Evolutionary conservation across 257 asterid genomes (phyloP).

Genomic region (Cinchona pubescens): DNA sequence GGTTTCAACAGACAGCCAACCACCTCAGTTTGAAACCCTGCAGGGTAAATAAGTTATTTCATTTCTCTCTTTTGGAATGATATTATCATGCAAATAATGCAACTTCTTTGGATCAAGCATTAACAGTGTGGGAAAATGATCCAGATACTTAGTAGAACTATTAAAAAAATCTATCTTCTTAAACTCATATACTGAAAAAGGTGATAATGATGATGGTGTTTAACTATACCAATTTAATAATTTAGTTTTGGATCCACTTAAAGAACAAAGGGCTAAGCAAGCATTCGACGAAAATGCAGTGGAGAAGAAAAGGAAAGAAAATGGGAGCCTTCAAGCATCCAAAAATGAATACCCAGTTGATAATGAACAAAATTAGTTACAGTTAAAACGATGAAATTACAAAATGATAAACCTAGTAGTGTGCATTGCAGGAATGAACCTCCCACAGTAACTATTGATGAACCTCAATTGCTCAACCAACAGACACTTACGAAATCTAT

Average conservation of each 20-base stretch:
- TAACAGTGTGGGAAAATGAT: background rate
- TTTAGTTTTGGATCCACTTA: background rate
- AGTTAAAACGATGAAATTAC: constrained; percentile 3
- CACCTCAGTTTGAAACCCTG: constrained; percentile 7
- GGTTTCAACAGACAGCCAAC: background rate
- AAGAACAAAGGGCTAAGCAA: background rate
- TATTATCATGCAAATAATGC: background rate
- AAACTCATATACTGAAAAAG: background rate
- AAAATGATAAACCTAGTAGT: background rate
- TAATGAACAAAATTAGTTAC: background rate
- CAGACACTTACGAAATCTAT: background rate
- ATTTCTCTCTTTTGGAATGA: background rate
- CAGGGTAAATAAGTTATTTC: background rate
- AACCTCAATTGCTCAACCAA: background rate
- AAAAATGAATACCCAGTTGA: background rate
- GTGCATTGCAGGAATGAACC: background rate
- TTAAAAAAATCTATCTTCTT: background rate
- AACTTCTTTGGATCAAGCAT: background rate
- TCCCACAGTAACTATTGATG: background rate
- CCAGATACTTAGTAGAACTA: background rate
- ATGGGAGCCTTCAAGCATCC: background rate
- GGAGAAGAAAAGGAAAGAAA: background rate
- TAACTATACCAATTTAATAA: background rate
- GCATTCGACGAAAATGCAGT: background rate
- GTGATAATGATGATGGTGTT: background rate